A percentile compares a stretch with the other conserved stretches of the same genome.
phyloP scores from a whole-genome alignment of 495 filamentous ascomycete species.

The Penicillium cataractarum region DNA sequence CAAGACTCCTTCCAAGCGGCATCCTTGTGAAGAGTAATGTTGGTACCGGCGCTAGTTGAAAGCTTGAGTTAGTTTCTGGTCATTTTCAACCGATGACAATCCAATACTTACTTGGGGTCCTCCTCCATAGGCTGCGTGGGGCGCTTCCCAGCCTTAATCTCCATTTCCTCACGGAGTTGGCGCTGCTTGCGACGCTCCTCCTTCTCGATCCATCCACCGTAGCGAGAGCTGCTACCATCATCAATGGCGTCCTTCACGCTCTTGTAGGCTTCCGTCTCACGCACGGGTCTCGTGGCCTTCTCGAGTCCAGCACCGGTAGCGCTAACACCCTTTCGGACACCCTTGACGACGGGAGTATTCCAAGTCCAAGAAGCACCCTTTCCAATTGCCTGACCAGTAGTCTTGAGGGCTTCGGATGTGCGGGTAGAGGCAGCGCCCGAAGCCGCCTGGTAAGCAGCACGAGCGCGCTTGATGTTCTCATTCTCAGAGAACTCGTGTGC shows the following conservation, averaged over 20 bases:
- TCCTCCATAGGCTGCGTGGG: conserved; percentile 64
- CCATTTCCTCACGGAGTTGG: conserved; percentile 71
- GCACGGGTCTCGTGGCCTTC: conserved; percentile 88
- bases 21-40: conserved; percentile 95
- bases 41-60: conserved; percentile 79
- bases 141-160: conserved; percentile 53
- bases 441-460: conserved; percentile 81
- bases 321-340: conserved; percentile 82
- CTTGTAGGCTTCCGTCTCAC: conserved; percentile 92
- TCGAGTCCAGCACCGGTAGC: conserved; percentile 85
- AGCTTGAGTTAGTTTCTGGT: conserved; percentile 23
- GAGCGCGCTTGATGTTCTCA: conserved; percentile 84
- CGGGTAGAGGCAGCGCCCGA: conserved; percentile 73
- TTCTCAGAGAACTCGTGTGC: conserved; percentile 93
- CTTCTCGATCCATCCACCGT: conserved; percentile 95
- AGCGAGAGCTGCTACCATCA: conserved; percentile 93
- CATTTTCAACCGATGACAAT: background rate
- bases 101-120: conserved; percentile 77
- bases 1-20: conserved; percentile 95
- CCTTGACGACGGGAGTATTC: conserved; percentile 92
- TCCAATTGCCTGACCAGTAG: conserved; percentile 82
- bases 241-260: conserved; percentile 95
- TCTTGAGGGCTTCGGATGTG: conserved; percentile 77
- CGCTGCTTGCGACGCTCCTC: conserved; percentile 82
- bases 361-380: conserved; percentile 94